These are phyloP conservation scores for Talaromyces thailandensis DNA, from an alignment of 495 filamentous ascomycete species.

Conservation along the genomic window DNA sequence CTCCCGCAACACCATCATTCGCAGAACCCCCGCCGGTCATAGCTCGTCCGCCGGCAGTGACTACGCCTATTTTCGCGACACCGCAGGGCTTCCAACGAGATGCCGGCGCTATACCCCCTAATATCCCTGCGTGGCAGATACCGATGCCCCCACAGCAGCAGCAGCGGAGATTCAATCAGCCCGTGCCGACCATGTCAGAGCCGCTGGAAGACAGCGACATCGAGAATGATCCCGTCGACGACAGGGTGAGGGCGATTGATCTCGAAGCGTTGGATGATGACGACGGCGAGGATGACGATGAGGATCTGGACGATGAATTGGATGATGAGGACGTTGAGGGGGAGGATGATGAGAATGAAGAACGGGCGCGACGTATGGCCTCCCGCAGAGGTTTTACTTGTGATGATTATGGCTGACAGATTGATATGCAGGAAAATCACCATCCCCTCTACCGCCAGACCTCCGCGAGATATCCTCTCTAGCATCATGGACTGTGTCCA, in stretches of 20 bases:
- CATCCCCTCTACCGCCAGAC: conserved; percentile 31
- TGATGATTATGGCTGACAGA: neutral
- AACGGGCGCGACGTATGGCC: conserved; percentile 26
- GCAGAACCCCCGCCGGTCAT: neutral
- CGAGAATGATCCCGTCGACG: conserved; percentile 10
- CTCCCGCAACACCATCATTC: neutral
- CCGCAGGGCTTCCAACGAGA: neutral
- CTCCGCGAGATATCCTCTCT: conserved; percentile 92
- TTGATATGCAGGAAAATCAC: conserved; percentile 20
- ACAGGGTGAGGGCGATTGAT: neutral
- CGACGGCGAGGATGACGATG: conserved; percentile 22
- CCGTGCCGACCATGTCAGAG: neutral
- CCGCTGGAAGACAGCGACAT: neutral
- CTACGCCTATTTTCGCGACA: neutral
- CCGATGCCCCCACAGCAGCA: conserved; percentile 1
- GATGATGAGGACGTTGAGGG: conserved; percentile 34
- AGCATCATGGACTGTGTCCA: conserved; percentile 86
- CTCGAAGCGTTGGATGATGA: conserved; percentile 7
- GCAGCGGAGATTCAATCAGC: neutral
- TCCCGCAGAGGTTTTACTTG: too few species aligned
- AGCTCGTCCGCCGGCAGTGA: neutral
- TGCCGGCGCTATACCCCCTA: neutral
- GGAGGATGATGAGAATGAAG: conserved; percentile 23
- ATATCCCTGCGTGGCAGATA: neutral
- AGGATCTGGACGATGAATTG: conserved; percentile 20